A percentile compares a stretch with the other conserved stretches of the same genome.
Conservation (phyloP, 495 filamentous ascomycete species). For the Aspergillus funiculosus region DNA sequence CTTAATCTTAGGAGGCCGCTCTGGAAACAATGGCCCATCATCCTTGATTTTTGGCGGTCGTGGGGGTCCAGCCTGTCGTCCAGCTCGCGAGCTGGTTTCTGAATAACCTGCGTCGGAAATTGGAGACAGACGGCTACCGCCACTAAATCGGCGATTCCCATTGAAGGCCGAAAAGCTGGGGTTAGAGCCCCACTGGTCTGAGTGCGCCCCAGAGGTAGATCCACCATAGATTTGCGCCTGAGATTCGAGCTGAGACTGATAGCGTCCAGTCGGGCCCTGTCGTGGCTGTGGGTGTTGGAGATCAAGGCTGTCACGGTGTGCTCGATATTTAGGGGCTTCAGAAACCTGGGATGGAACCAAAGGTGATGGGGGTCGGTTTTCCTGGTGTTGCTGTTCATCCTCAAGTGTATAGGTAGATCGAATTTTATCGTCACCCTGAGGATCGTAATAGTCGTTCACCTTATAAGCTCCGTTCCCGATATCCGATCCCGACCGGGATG, state of each 20-base stretch:
- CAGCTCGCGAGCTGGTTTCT: constrained; percentile 32
- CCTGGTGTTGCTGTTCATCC: constrained; percentile 40
- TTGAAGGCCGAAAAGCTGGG: constrained; percentile 42
- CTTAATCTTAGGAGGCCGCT: constrained; percentile 41
- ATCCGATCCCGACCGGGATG: constrained; percentile 69
- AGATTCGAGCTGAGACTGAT: constrained; percentile 72
- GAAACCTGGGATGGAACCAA: constrained; percentile 59
- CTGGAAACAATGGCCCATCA: constrained; percentile 47
- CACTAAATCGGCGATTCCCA: constrained; percentile 40
- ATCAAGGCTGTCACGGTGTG: constrained; percentile 82
- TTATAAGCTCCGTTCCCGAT: constrained; percentile 54
- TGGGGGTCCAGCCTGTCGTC: constrained; percentile 39
- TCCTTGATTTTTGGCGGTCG: constrained; percentile 50
- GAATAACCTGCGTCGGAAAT: constrained; percentile 50
- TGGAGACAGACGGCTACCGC: constrained; percentile 44
- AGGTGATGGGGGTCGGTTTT: constrained; percentile 55
- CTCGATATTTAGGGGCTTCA: constrained; percentile 85
- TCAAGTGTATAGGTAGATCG: constrained; percentile 58
- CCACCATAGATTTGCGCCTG: constrained; percentile 66
- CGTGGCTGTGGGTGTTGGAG: constrained; percentile 88
- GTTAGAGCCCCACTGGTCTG: constrained; percentile 68
- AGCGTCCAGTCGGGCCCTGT: constrained; percentile 72
- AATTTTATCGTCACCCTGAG: constrained; percentile 65
- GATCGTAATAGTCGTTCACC: constrained; percentile 56
- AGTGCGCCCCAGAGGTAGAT: constrained; percentile 57